These are phyloP conservation scores for Pseudocercospora fuligena DNA, from an alignment of 2,329 filamentous ascomycete genomes.

Conservation along the genomic window DNA sequence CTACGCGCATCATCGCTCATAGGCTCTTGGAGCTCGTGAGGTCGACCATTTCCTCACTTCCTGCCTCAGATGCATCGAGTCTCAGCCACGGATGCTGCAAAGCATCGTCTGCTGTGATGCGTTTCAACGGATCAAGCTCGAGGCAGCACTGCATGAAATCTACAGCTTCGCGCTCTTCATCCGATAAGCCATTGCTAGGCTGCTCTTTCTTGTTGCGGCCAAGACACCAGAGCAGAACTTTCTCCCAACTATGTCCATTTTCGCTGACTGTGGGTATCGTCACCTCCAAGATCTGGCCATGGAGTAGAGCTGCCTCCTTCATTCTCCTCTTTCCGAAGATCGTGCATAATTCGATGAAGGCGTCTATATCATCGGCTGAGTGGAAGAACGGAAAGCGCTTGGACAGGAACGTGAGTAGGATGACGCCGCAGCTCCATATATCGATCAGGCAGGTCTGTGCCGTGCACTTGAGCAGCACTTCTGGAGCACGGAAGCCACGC, in stretches of 20 bases:
- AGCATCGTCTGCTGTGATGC: conserved; percentile 77
- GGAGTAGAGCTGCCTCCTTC: conserved; percentile 78
- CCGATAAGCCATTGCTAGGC: conserved; percentile 58
- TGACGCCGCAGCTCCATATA: conserved; percentile 97
- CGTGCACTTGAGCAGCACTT: conserved; percentile 96
- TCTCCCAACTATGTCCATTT: conserved; percentile 84
- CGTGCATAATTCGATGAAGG: conserved; percentile 94
- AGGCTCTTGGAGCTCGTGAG: conserved; percentile 9
- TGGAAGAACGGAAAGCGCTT: conserved; percentile 98
- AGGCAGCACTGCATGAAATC: conserved; percentile 74
- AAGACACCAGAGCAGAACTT: conserved; percentile 95
- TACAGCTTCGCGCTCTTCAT: conserved; percentile 74
- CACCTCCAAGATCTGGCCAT: conserved; percentile 90
- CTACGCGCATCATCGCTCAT: not conserved
- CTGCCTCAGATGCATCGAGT: conserved; percentile 14
- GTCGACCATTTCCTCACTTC: conserved; percentile 21
- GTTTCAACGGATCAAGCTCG: conserved; percentile 73
- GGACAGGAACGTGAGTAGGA: conserved; percentile 90
- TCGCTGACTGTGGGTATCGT: conserved; percentile 89
- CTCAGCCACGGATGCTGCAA: conserved; percentile 63
- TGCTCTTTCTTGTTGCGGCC: conserved; percentile 64
- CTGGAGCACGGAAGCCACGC: conserved; percentile 91
- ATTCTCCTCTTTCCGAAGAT: conserved; percentile 89
- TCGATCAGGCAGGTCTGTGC: conserved; percentile 91
- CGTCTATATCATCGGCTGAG: conserved; percentile 95